A percentile compares a stretch with the other conserved stretches of the same genome.
Conservation (phyloP, 768 basidiomycete genomes). For the Pleurotus ostreatus region DNA sequence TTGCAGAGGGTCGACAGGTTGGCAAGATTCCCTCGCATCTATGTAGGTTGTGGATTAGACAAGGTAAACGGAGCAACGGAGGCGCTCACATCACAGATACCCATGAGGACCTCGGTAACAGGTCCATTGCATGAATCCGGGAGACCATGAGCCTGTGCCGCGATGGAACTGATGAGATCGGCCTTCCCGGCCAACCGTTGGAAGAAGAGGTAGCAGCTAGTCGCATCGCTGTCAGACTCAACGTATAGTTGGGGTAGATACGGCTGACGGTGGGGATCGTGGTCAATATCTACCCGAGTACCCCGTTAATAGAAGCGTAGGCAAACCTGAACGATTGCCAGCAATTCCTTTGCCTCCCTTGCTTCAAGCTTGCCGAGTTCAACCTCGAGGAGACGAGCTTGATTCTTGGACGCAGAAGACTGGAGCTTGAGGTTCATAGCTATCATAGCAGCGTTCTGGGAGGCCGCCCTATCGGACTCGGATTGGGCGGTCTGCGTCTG, state of each 20-base stretch:
- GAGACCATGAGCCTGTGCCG: slow-evolving; percentile 78
- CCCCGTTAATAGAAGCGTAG: not conserved
- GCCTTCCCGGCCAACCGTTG: slow-evolving; percentile 82
- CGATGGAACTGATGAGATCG: slow-evolving; percentile 78
- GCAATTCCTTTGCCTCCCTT: slow-evolving; percentile 72
- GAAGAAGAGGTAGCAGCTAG: slow-evolving; percentile 90
- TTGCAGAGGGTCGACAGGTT: slow-evolving; percentile 81
- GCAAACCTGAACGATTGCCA: slow-evolving; percentile 76
- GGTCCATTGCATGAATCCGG: slow-evolving; percentile 81
- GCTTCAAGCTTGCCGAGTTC: slow-evolving; percentile 87
- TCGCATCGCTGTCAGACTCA: slow-evolving; percentile 85
- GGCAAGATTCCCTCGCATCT: slow-evolving; percentile 85
- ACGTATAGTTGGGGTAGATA: slow-evolving; percentile 90
- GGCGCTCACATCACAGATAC: slow-evolving; percentile 79
- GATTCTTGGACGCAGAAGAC: slow-evolving; percentile 85
- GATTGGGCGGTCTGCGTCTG: slow-evolving; percentile 83
- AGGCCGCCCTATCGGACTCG: slow-evolving; percentile 78
- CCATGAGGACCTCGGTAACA: slow-evolving; percentile 85
- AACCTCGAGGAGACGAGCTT: slow-evolving; percentile 83
- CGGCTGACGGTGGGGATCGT: slow-evolving; percentile 45
- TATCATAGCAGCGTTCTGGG: slow-evolving; percentile 90
- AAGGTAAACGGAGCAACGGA: not conserved
- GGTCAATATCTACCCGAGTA: not conserved
- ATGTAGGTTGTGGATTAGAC: slow-evolving; percentile 2
- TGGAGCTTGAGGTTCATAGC: slow-evolving; percentile 94